Conservation (phyloP, 495 filamentous ascomycete genomes). For the Amniculicola lignicola region DNA sequence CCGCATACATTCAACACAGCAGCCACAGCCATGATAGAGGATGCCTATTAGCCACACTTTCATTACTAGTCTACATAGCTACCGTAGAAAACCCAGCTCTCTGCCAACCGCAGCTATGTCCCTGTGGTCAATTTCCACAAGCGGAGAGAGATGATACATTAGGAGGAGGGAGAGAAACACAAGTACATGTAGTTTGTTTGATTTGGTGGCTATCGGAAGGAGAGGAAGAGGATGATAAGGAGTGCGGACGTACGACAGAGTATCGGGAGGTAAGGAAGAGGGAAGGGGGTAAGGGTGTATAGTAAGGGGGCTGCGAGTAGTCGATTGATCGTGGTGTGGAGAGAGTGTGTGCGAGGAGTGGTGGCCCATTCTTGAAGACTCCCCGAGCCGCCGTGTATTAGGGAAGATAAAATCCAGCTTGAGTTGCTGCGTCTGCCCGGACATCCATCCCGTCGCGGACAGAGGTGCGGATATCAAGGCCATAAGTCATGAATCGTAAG, state of each 20-base stretch:
- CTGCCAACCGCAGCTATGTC: conserved; percentile 25
- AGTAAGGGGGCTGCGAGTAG: neutral
- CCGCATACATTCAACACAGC: no score
- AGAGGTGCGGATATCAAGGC: conserved; percentile 34
- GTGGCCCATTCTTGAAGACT: neutral
- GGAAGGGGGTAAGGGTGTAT: neutral
- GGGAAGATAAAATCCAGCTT: conserved; percentile 17
- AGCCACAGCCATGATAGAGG: no score
- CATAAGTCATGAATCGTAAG: conserved; percentile 37
- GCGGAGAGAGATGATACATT: neutral
- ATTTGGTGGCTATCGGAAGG: conserved; percentile 5
- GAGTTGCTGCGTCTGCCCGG: conserved; percentile 12
- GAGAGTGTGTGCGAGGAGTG: neutral
- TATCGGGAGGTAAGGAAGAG: neutral
- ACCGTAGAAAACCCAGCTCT: conserved; percentile 6
- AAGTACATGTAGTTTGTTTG: neutral
- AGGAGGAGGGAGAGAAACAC: neutral
- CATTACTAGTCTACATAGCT: conserved; percentile 29
- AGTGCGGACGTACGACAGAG: conserved; percentile 3
- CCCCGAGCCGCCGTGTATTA: conserved; percentile 6
- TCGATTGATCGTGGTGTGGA: neutral
- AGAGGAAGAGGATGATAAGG: neutral
- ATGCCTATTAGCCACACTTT: conserved; percentile 1
- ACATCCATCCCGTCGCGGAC: conserved; percentile 16
- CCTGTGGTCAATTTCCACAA: neutral